Percentiles rank a stretch among this genome's conserved stretches.
Conservation (phyloP, 305 asterid species). For the Solanum hybrid region DNA sequence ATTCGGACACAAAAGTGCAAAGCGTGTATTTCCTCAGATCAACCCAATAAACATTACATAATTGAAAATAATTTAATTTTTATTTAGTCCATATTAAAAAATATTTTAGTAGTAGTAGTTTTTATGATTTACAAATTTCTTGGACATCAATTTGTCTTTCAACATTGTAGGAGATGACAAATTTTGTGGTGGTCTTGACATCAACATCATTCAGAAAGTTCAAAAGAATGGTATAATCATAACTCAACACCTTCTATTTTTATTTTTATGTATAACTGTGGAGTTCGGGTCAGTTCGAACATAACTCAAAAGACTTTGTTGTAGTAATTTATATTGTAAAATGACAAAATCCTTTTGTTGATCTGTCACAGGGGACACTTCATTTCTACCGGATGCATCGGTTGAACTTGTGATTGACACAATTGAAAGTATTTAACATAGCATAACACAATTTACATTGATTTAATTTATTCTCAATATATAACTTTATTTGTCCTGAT, state of each 20-base stretch:
- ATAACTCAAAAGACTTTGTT: background rate
- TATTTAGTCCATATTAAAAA: background rate
- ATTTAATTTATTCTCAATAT: background rate
- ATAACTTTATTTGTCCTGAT: background rate
- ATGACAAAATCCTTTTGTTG: background rate
- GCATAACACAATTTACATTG: background rate
- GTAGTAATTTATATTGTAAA: background rate
- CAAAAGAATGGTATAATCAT: background rate
- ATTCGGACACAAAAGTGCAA: background rate
- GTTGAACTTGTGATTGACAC: constrained; percentile 11
- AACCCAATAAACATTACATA: background rate
- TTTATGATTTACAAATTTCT: background rate
- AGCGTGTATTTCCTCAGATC: background rate
- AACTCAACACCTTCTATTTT: background rate
- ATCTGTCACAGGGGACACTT: constrained; percentile 2
- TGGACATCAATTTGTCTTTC: background rate
- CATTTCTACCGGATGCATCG: constrained; percentile 12
- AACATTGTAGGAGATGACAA: background rate
- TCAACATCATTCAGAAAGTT: background rate
- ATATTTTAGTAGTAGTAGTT: background rate
- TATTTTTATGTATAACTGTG: no score
- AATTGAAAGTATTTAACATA: constrained; percentile 9
- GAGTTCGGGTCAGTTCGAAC: background rate
- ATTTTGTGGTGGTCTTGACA: constrained; percentile 10
- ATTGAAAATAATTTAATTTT: background rate